Conservation (phyloP, 257 asterid species). For the Capsicum rhomboideum region DNA sequence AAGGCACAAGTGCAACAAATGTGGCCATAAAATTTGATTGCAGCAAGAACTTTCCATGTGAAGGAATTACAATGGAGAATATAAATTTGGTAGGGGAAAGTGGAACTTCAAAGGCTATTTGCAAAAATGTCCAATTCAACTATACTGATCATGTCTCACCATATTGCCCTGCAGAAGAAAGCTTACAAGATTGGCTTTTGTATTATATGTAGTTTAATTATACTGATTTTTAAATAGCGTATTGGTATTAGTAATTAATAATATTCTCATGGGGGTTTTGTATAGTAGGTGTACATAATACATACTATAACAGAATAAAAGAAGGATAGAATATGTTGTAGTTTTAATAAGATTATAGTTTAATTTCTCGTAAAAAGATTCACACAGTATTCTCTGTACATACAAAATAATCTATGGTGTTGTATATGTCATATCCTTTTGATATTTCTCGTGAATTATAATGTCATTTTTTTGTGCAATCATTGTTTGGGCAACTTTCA, state of each 20-base stretch:
- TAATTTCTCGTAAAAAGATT: too few species aligned
- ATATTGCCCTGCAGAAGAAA: constrained; percentile 20
- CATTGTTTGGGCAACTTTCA: too few species aligned
- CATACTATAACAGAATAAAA: background rate
- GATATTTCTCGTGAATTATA: background rate
- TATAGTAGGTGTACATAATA: background rate
- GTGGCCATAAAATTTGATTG: constrained; percentile 52
- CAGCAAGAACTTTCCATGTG: constrained; percentile 51
- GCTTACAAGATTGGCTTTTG: background rate
- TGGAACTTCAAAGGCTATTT: constrained; percentile 32
- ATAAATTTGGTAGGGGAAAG: constrained; percentile 27
- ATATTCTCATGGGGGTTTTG: background rate
- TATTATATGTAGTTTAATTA: too few species aligned
- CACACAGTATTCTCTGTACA: background rate
- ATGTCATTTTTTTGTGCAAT: too few species aligned
- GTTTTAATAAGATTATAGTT: background rate
- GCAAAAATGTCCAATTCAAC: constrained; percentile 39
- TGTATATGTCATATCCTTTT: background rate
- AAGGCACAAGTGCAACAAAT: constrained; percentile 52
- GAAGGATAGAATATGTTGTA: background rate
- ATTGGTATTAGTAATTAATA: background rate
- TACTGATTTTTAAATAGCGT: too few species aligned
- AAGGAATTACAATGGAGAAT: constrained; percentile 47
- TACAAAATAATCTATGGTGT: background rate
- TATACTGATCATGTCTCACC: constrained; percentile 43